Conservation (phyloP, 257 asterid species). For the Jasminum sambac region DNA sequence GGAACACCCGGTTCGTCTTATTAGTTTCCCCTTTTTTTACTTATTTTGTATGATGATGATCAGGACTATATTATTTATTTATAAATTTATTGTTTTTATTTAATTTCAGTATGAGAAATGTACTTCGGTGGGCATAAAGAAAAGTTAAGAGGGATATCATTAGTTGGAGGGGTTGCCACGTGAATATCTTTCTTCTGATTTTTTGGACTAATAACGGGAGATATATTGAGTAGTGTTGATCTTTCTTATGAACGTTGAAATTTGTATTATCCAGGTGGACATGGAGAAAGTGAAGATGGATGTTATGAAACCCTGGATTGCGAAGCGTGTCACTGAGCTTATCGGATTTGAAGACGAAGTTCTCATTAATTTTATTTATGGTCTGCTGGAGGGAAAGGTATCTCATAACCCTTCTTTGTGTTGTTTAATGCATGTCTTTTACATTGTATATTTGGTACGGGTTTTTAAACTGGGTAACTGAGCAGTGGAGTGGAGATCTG, state of each 20-base stretch:
- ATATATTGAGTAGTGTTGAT: background rate
- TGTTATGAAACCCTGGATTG: slow-evolving; percentile 97
- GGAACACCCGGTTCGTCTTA: slow-evolving; percentile 71
- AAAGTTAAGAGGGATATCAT: slow-evolving; percentile 19
- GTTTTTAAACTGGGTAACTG: too few species aligned
- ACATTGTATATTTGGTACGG: too few species aligned
- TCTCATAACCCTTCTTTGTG: background rate
- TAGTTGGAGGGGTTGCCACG: slow-evolving; percentile 4
- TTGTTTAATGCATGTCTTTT: background rate
- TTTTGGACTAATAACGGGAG: background rate
- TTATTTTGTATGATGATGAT: slow-evolving; percentile 6
- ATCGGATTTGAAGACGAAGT: slow-evolving; percentile 99
- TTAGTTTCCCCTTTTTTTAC: background rate
- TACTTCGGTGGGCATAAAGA: slow-evolving; percentile 20
- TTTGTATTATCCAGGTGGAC: slow-evolving; percentile 62
- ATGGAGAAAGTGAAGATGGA: slow-evolving; percentile 90
- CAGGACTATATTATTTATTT: background rate
- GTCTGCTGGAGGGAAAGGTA: slow-evolving; percentile 95
- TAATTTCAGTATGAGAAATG: slow-evolving; percentile 5
- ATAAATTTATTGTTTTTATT: background rate
- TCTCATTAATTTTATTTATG: slow-evolving; percentile 84
- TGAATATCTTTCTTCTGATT: slow-evolving; percentile 15
- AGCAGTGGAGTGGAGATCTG: too few species aligned
- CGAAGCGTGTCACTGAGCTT: slow-evolving; percentile 93
- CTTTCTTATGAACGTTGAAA: background rate